Evolutionary conservation across 2,329 filamentous ascomycete genomes (phyloP).

Genomic region (Cercospora sp.): DNA sequence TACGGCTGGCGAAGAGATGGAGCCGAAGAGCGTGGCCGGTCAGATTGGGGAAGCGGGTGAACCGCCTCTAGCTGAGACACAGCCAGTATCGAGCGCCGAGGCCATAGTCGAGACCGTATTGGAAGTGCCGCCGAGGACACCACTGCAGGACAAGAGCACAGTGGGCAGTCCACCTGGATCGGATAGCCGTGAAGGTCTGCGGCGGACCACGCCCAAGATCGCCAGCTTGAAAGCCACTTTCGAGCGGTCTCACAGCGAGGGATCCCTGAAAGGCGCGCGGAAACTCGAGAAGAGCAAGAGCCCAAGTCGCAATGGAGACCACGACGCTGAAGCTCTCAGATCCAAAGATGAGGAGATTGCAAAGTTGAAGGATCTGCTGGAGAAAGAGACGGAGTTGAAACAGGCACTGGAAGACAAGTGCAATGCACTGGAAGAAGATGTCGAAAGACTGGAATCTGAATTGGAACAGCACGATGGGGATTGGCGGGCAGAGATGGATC

Average conservation of each 20-base stretch:
- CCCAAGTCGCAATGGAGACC: slow-evolving; percentile 15
- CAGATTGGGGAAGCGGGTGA: background rate
- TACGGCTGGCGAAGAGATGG: slow-evolving; percentile 4
- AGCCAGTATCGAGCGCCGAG: background rate
- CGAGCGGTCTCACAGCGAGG: slow-evolving; percentile 25
- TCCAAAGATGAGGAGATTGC: slow-evolving; percentile 27
- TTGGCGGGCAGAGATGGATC: slow-evolving; percentile 22
- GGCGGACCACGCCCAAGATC: slow-evolving; percentile 33
- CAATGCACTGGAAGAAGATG: slow-evolving; percentile 23
- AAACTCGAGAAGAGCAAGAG: slow-evolving; percentile 24
- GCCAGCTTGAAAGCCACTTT: slow-evolving; percentile 35
- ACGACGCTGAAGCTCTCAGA: slow-evolving; percentile 18
- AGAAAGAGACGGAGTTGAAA: slow-evolving; percentile 29
- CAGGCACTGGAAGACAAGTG: slow-evolving; percentile 28
- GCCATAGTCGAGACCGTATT: background rate
- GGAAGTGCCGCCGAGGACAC: slow-evolving; percentile 1
- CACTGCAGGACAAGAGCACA: slow-evolving; percentile 9
- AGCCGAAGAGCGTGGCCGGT: slow-evolving; percentile 2
- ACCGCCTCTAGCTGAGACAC: background rate
- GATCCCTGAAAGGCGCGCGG: slow-evolving; percentile 6
- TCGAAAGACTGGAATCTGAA: slow-evolving; percentile 18
- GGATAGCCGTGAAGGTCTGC: slow-evolving; percentile 17
- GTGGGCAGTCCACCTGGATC: slow-evolving; percentile 14
- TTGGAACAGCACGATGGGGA: slow-evolving; percentile 20
- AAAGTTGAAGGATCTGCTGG: slow-evolving; percentile 25